A percentile compares a stretch with the other conserved stretches of the same genome.
Evolutionary conservation across 768 basidiomycete genomes (phyloP).

Genomic region (Pulveroboletus sp.): DNA sequence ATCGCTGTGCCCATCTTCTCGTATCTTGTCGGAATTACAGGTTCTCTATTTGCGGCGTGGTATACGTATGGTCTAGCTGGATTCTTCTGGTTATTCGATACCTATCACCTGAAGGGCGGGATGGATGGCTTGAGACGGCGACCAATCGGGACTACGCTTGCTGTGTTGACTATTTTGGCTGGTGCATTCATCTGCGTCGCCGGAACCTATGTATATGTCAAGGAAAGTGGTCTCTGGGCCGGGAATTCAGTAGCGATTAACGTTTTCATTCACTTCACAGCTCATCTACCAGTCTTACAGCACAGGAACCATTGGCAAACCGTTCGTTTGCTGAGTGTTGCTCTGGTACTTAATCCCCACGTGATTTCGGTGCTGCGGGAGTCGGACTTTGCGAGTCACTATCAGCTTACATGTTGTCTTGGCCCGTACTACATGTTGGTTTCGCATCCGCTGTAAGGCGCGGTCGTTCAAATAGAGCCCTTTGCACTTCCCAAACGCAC

Average conservation of each 20-base stretch:
- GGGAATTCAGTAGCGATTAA: background rate
- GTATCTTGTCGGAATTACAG: conserved; percentile 49
- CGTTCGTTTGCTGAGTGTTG: conserved; percentile 35
- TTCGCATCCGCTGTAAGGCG: background rate
- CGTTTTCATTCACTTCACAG: conserved; percentile 22
- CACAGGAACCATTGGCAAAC: conserved; percentile 36
- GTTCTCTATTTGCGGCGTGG: conserved; percentile 55
- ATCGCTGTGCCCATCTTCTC: conserved; percentile 54
- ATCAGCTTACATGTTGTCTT: conserved; percentile 13
- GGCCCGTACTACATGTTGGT: background rate
- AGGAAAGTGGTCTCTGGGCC: conserved; percentile 30
- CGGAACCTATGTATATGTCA: conserved; percentile 46
- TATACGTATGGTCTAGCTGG: conserved; percentile 52
- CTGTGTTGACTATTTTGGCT: conserved; percentile 33
- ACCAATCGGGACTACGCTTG: conserved; percentile 34
- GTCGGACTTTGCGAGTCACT: conserved; percentile 15
- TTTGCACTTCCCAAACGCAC: background rate
- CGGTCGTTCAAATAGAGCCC: conserved; percentile 13
- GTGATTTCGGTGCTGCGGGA: conserved; percentile 10
- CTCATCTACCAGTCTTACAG: conserved; percentile 45
- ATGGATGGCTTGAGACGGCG: conserved; percentile 30
- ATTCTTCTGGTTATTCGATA: conserved; percentile 52
- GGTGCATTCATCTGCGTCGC: conserved; percentile 46
- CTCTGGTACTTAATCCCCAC: conserved; percentile 34
- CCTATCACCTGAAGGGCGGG: conserved; percentile 40